Base-by-base conservation (phyloP, 2,329 filamentous ascomycete genomes). In the Hansfordia pulvinata region DNA sequence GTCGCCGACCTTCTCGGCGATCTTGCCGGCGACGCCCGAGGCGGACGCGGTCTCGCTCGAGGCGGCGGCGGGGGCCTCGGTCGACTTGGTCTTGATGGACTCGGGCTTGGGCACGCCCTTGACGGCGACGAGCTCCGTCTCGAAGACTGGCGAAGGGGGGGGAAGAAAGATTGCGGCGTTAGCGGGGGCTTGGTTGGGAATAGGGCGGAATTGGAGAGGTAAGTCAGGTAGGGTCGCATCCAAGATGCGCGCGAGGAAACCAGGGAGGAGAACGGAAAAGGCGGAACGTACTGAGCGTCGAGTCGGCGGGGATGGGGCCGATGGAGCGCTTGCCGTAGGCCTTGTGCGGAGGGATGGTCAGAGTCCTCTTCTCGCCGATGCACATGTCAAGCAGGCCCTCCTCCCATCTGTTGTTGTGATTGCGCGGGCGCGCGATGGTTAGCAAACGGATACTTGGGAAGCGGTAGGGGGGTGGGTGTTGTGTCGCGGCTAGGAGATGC, bases 311-410 rank as follows among this genome's bases (percentile, higher is more conserved):
- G 46, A 96, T 96, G 13, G 85, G 84, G 2, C 85, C 85, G 49
- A 82, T 69, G 19, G 54, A 64, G 28, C 73, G 65, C 35, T 77
- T 60, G 26, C 90, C 90, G 53, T 96, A 98, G 25, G 73, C 90
- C 46, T 78, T 60, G 46, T 76, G 71, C 12, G 88, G 83, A n/a
- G 85, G 84, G 30, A 98, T 90, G 12, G 78, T 94, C 52, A 98
- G 58, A 29, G 42, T 62, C 64, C 68, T 71, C 64, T 86, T 88
- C 64, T 96, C 88, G 35, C 90, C 88, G 41, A 92, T 79, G 56
- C 90, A 96, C 86, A 96, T 94, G 46, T 82, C 82, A 28, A 90
- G 43, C 20, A 96, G 67, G 26, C 88, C 88, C 49, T 92, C 56
- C 43, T 96, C 88, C 88, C 86, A 94, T 47, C 76, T 82, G 35